phyloP scores from a whole-genome alignment of 805 yeast genomes.

The Kluyveromyces lactis region DNA sequence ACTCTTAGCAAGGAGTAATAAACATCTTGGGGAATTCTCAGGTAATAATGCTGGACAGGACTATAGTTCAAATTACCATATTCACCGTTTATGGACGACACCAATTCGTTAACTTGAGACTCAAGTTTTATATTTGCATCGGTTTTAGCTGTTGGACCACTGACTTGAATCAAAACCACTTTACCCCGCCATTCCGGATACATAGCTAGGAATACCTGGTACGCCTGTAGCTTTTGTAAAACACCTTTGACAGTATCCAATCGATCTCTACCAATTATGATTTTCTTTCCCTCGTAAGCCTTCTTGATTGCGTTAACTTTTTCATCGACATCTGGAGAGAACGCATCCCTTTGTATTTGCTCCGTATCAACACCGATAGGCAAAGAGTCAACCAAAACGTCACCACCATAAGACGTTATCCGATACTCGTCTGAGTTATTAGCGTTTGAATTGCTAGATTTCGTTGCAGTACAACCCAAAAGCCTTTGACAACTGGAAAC shows the following conservation, averaged over 20 bases:
- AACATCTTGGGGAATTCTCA: conserved; percentile 80
- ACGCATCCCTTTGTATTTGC: conserved; percentile 53
- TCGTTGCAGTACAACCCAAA: conserved; percentile 64
- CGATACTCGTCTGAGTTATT: conserved; percentile 25
- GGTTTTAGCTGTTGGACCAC: conserved; percentile 49
- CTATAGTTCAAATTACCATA: conserved; percentile 76
- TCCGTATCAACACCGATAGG: conserved; percentile 88
- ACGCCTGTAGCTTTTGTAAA: conserved; percentile 85
- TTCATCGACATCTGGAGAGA: conserved; percentile 40
- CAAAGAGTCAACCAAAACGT: conserved; percentile 61
- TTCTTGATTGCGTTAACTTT: conserved; percentile 59
- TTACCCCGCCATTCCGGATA: conserved; percentile 87
- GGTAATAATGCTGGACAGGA: conserved; percentile 90
- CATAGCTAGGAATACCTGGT: conserved; percentile 78
- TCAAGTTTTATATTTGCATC: conserved; percentile 53
- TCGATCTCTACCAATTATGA: conserved; percentile 91
- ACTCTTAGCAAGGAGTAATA: conserved; percentile 80
- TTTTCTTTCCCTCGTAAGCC: conserved; percentile 55
- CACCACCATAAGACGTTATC: conserved; percentile 66
- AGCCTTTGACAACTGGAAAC: conserved; percentile 83
- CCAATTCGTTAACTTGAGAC: conserved; percentile 73
- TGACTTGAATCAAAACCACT: conserved; percentile 86
- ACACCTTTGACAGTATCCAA: conserved; percentile 90
- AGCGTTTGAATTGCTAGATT: conserved; percentile 18
- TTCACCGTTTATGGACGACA: conserved; percentile 72